Evolutionary conservation across 1,284 basidiomycete genomes (phyloP).

Genomic region (Apiotrichum siamense): DNA sequence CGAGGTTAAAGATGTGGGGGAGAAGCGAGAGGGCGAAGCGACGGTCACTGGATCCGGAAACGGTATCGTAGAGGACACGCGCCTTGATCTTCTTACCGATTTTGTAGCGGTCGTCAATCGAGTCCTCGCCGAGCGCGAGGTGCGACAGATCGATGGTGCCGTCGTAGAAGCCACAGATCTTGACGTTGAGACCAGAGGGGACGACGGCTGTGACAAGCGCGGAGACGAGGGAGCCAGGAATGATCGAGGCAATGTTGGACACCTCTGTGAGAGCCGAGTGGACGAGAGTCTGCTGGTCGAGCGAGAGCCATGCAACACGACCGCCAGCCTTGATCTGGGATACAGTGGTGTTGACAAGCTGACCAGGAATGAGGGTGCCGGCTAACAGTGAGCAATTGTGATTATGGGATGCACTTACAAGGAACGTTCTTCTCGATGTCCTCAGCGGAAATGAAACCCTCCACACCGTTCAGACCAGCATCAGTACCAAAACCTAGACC

Average conservation of each 20-base stretch:
- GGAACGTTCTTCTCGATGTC: constrained; percentile 51
- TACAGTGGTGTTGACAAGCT: constrained; percentile 61
- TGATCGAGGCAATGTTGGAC: constrained; percentile 69
- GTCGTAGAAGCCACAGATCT: constrained; percentile 88
- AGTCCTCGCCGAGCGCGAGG: constrained; percentile 51
- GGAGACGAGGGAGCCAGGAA: constrained; percentile 83
- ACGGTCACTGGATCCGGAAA: constrained; percentile 58
- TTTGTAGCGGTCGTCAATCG: constrained; percentile 58
- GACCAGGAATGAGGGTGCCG: constrained; percentile 51
- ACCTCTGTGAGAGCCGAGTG: constrained; percentile 61
- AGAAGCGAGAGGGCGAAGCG: constrained; percentile 73
- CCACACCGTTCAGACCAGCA: constrained; percentile 44
- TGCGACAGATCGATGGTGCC: constrained; percentile 85
- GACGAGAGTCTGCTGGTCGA: constrained; percentile 52
- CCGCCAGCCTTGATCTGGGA: constrained; percentile 55
- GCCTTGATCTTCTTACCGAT: constrained; percentile 82
- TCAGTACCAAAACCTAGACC: constrained; percentile 69
- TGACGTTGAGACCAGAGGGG: constrained; percentile 75
- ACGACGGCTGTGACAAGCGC: constrained; percentile 75
- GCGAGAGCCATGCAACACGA: constrained; percentile 39
- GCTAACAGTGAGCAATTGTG: constrained; percentile 11
- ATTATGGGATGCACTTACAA: constrained; percentile 20
- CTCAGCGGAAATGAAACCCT: constrained; percentile 73
- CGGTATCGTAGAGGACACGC: constrained; percentile 76
- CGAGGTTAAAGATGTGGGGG: constrained; percentile 63